Base-by-base conservation (phyloP, 2,329 filamentous ascomycete genomes). In the Hypoxylon sp. region DNA sequence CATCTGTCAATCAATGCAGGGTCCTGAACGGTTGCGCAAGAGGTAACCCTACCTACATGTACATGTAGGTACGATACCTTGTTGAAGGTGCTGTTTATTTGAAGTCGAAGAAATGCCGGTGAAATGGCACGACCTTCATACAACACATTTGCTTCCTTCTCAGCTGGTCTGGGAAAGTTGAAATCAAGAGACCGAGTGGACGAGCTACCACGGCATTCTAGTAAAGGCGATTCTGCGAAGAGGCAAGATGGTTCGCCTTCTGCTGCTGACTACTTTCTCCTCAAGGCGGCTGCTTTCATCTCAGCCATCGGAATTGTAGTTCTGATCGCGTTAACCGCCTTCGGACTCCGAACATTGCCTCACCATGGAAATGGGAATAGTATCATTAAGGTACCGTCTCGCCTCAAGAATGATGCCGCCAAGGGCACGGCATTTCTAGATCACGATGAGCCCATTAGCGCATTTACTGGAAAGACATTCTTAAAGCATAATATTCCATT, bases 401-500 rank as follows among this genome's bases (percentile, higher is more conserved):
- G 37, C 17, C 37, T 20, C 37, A 41, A 41, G 37, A 41, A 7
- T 17, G 54, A 37, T 20, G 19, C 30, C 13, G 17, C 61, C 3
- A 62, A 48, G 17, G 71, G 71, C 11, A 73, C 72, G n/a, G 68
- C 68, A 10, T 74, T 73, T 49, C 59, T 74, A 11, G 65, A 74
- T 34, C 71, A 72, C 46, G 71, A 74, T n/a, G 46, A 34, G 7
- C 68, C 61, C 1, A 69, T 74, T 44, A 62, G 63, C 34, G 47
- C 65, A 22, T 72, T 74, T 49, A 46, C 65, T 2, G 72, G 73
- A 19, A 69, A 66, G 56, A 67, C 68, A n/a, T 75, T 75, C 56
- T 26, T 75, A 32, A 69, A 54, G 37, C 64, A 77, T 55, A 81
- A 81, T 58, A 79, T 82, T 30, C 79, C 80, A 4, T 78, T 77